Conservation (phyloP, 73 alveolate genomes). For the Effrenium voratum region DNA sequence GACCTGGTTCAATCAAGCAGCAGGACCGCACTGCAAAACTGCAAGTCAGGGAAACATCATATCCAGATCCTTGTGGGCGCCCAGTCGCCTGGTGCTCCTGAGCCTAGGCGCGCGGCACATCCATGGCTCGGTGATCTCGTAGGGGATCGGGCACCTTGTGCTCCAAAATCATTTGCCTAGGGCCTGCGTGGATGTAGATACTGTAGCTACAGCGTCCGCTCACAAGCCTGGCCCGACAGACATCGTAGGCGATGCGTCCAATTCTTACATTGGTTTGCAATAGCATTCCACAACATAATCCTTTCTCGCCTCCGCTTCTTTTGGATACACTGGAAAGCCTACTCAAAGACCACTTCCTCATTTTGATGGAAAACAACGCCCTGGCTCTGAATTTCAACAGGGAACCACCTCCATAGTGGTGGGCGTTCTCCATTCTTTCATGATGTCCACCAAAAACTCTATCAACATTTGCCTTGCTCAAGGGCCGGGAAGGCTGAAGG, state of each 20-base stretch:
- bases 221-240: neutral
- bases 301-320: neutral
- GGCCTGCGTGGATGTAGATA: no score
- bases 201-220: no score
- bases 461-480: no score
- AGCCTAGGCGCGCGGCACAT: constrained; percentile 23
- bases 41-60: neutral
- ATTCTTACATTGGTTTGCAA: constrained; percentile 11
- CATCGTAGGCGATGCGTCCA: neutral
- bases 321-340: neutral
- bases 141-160: constrained; percentile 64
- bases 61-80: no score
- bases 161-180: no score
- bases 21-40: neutral
- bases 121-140: constrained; percentile 81
- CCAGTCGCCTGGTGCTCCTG: no score
- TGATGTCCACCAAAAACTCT: no score
- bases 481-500: no score
- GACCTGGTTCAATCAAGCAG: neutral
- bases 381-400: neutral
- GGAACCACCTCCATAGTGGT: no score
- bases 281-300: constrained; percentile 23
- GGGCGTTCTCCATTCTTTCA: no score
- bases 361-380: neutral
- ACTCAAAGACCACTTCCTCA: no score